These are phyloP conservation scores for Akanthomyces lecanii DNA, from an alignment of 2,329 filamentous ascomycete genomes.

Conservation along the genomic window DNA sequence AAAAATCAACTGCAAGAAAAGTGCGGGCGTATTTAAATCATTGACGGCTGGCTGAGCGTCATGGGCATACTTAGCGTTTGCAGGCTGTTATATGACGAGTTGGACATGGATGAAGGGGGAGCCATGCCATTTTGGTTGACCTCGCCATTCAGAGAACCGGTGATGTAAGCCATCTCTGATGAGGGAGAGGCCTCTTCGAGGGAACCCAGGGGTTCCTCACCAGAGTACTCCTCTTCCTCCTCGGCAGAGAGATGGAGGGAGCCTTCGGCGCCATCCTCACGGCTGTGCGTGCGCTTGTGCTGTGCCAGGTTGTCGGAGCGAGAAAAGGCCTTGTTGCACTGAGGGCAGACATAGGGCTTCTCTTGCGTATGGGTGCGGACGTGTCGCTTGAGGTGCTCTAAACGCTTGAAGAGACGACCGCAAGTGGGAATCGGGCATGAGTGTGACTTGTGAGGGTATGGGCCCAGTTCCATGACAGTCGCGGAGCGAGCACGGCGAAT, in stretches of 20 bases:
- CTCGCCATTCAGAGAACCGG: constrained; percentile 45
- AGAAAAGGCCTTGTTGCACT: constrained; percentile 98
- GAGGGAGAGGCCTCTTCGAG: constrained; percentile 74
- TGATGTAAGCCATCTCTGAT: constrained; percentile 61
- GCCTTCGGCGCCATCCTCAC: constrained; percentile 56
- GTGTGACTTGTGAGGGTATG: constrained; percentile 96
- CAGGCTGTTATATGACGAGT: constrained; percentile 50
- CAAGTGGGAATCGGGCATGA: constrained; percentile 99
- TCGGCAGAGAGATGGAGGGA: constrained; percentile 68
- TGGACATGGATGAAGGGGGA: constrained; percentile 22
- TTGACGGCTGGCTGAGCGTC: constrained; percentile 54
- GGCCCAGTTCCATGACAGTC: constrained; percentile 92
- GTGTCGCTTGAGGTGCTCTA: constrained; percentile 98
- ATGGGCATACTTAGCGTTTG: constrained; percentile 62
- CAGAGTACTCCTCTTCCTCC: constrained; percentile 76
- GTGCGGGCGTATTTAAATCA: constrained; percentile 34
- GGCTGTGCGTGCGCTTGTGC: constrained; percentile 78
- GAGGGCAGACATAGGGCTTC: constrained; percentile 93
- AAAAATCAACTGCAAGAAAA: neutral
- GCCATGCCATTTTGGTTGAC: constrained; percentile 31
- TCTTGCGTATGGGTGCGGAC: constrained; percentile 99
- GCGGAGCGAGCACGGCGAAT: constrained; percentile 88
- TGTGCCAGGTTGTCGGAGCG: constrained; percentile 98
- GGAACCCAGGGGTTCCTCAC: constrained; percentile 78
- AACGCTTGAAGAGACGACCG: constrained; percentile 93